Base-by-base conservation (phyloP, 495 filamentous ascomycete genomes). In the Xylaria grammica region DNA sequence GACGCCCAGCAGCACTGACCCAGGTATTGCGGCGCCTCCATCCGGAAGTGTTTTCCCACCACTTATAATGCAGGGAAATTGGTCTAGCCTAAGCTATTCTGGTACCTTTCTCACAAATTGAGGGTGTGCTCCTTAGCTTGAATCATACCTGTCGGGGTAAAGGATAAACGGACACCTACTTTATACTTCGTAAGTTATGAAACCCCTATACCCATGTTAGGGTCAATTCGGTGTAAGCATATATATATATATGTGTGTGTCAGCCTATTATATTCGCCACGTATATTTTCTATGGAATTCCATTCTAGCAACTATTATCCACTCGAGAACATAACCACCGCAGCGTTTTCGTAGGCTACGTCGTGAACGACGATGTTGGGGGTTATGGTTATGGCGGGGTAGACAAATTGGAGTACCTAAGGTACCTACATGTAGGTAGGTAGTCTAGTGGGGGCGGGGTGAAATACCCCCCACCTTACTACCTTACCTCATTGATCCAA, bases 381-480 rank as follows among this genome's bases (percentile, higher is more conserved):
- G 65, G 63, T 69, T 52, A 15, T 8, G 20, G 52, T 55, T 36
- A 65, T 62, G 63, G 59, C 58, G 63, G 54, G 46, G 53, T 65
- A 62, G 60, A 20, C 51, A 49, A 44, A 30, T 32, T 61, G 20
- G 32, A 30, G 52, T 38, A 38, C 56, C 17, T 15, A 17, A 42
- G 3, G 40, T 17, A 9, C 13, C 5, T 42, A n/a, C n/a, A n/a
- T n/a, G n/a, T n/a, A n/a, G 26, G 51, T 45, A 49, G 27, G 46
- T 42, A 42, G 40, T n/a, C n/a, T n/a, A n/a, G 65, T 71, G 68
- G 68, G 68, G 68, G 68, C 58, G 68, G 66, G 65, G 60, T 32
- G 54, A 8, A 15, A 54, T 19, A 15, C 6, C 6, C 45, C 30
- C 49, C 40, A 17, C 40, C 40, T 42, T 42, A 9, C 40, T 42